Conservation (phyloP, 2,329 filamentous ascomycete genomes). For the Aspergillus cejpii region DNA sequence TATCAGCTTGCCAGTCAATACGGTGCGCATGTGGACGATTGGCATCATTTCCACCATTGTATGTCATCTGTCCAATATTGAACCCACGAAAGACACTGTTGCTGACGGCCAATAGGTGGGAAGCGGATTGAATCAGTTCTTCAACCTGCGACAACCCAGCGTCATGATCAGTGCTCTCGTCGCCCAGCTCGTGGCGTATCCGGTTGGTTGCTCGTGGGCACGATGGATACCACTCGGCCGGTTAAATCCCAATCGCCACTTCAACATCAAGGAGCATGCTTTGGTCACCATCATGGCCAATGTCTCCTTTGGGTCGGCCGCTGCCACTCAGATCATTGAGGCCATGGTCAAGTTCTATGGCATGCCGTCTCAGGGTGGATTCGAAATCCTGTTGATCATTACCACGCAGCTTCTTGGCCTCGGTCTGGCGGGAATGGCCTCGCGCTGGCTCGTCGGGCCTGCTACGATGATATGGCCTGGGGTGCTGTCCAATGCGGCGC, state of each 20-base stretch:
- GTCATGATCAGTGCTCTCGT: slow-evolving; percentile 36
- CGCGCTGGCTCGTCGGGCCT: slow-evolving; percentile 53
- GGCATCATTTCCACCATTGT: slow-evolving; percentile 36
- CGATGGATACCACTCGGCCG: slow-evolving; percentile 35
- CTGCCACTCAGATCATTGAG: slow-evolving; percentile 36
- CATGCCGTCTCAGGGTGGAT: slow-evolving; percentile 53
- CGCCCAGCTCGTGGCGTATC: slow-evolving; percentile 43
- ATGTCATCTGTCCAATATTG: slow-evolving; percentile 6
- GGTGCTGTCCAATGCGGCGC: slow-evolving; percentile 46
- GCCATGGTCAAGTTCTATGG: slow-evolving; percentile 47
- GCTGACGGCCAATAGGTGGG: slow-evolving; percentile 23
- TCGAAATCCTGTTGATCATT: slow-evolving; percentile 54
- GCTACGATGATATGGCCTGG: slow-evolving; percentile 61
- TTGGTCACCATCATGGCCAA: slow-evolving; percentile 44
- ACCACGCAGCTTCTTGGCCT: slow-evolving; percentile 59
- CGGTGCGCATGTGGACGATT: slow-evolving; percentile 35
- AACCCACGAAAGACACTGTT: not conserved
- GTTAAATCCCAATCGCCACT: slow-evolving; percentile 40
- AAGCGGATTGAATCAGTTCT: slow-evolving; percentile 36
- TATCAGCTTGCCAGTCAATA: slow-evolving; percentile 28
- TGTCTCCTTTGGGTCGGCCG: slow-evolving; percentile 43
- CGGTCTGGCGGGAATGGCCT: slow-evolving; percentile 54
- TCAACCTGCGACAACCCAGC: slow-evolving; percentile 35
- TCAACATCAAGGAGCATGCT: slow-evolving; percentile 39
- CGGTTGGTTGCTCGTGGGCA: slow-evolving; percentile 38